A percentile compares a stretch with the other conserved stretches of the same genome.
Evolutionary conservation across 257 asterid genomes (phyloP).

Genomic region (Plantago ovata): DNA sequence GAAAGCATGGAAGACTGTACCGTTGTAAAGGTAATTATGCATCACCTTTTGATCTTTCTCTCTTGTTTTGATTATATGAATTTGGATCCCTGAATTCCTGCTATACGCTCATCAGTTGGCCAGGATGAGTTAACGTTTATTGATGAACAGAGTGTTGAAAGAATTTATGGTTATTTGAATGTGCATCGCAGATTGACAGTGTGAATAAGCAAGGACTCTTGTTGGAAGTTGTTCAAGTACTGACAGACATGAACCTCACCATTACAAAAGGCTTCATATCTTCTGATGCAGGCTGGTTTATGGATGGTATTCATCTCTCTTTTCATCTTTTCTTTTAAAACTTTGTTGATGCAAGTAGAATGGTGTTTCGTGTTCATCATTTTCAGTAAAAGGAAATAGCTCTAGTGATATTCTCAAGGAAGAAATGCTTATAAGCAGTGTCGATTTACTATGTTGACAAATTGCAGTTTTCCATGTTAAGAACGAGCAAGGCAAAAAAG

Average conservation of each 20-base stretch:
- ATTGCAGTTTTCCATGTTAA: conserved; percentile 69
- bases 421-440: not conserved
- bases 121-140: not conserved
- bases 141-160: not conserved
- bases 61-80: not conserved
- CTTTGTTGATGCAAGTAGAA: not conserved
- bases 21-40: conserved; percentile 46
- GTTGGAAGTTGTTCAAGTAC: conserved; percentile 68
- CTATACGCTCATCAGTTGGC: too few relatives aligned
- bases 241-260: conserved; percentile 69
- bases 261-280: conserved; percentile 70
- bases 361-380: too few relatives aligned
- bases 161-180: not conserved
- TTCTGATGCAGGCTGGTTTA: conserved; percentile 78
- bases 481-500: conserved; percentile 56
- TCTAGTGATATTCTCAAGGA: not conserved
- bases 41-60: not conserved
- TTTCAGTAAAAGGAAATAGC: too few relatives aligned
- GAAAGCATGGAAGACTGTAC: conserved; percentile 56
- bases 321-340: not conserved
- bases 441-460: conserved; percentile 9
- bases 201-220: conserved; percentile 64
- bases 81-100: not conserved
- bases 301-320: conserved; percentile 52
- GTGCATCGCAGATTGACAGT: conserved; percentile 51